A percentile compares a stretch with the other conserved stretches of the same genome.
Conservation (phyloP, 176 grass and related monocot species). For the Bothriochloa decipiens region DNA sequence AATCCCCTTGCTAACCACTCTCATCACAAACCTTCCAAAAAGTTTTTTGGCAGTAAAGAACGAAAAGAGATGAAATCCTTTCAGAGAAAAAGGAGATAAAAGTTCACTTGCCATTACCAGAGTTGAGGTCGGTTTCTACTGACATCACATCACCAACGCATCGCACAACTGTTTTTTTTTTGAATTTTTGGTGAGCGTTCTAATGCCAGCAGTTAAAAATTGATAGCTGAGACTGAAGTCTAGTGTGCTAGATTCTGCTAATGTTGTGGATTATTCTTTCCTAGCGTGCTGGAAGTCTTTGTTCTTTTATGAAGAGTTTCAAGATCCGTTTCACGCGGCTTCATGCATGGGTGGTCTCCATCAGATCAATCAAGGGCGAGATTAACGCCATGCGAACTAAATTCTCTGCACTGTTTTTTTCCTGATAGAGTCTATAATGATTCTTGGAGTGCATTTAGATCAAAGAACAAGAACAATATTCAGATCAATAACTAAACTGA, state of each 20-base stretch:
- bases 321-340: constrained; percentile 29
- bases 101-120: constrained; percentile 8
- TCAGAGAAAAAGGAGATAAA: neutral
- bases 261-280: neutral
- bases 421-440: neutral
- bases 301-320: constrained; percentile 30
- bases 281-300: constrained; percentile 14
- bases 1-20: constrained; percentile 45
- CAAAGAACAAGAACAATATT: neutral
- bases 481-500: neutral
- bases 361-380: constrained; percentile 42
- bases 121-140: constrained; percentile 27
- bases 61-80: neutral
- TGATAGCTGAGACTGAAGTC: constrained; percentile 6
- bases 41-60: constrained; percentile 18
- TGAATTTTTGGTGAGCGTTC: neutral
- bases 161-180: neutral
- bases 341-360: neutral
- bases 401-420: neutral
- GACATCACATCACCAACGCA: constrained; percentile 17
- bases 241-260: constrained; percentile 21
- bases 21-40: neutral
- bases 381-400: constrained; percentile 2
- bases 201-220: neutral
- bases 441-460: neutral